Evolutionary conservation across 129 eudicot genomes (phyloP), one percentile per base, ranked within the genome.

Genomic region (Chrysanthemum seticuspe): DNA sequence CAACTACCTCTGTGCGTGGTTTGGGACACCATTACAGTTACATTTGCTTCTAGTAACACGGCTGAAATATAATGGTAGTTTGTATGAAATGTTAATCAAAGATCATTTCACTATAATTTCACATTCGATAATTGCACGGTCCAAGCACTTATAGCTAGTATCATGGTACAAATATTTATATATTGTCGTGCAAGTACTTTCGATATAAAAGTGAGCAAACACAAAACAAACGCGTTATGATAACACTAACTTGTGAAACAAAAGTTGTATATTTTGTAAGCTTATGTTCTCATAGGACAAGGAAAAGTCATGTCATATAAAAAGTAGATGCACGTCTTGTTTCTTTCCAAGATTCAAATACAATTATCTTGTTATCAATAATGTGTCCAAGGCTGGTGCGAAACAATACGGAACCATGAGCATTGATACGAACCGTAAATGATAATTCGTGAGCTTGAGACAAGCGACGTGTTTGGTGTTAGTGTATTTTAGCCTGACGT

Each of bases 291-390:
- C 44, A 60, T 25, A 12, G 13, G 44, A 6, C 44, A 60, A 61
- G 15, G 14, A 60, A 61, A 61, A 61, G n/a, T 31, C 15, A 2
- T 4, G 15, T 13, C 45, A 23, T 61, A 27, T 61, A 61, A 72
- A 61, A 72, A 40, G 76, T 71, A 7, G 54, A 49, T 58, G 47
- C 13, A 21, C 45, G 57, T 59, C 47, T 72, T 71, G 13, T 10
- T 12, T 4, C 18, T 13, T 49, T 23, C 52, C 4, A 25, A 62
- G 45, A 36, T 5, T 61, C 31, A 13, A 11, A 31, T 31, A 21
- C 36, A 59, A 10, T 0, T 40, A 40, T 40, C 4, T 18, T 57
- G 12, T 18, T 18, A 7, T 13, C 13, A 18, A 40, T 40, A 1
- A 40, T 40, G 47, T 5, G 47, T 40, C 2, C 1, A 9, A 36